These are phyloP conservation scores for Marasmius oreades DNA, from an alignment of 1,284 basidiomycete species.

Conservation along the genomic window DNA sequence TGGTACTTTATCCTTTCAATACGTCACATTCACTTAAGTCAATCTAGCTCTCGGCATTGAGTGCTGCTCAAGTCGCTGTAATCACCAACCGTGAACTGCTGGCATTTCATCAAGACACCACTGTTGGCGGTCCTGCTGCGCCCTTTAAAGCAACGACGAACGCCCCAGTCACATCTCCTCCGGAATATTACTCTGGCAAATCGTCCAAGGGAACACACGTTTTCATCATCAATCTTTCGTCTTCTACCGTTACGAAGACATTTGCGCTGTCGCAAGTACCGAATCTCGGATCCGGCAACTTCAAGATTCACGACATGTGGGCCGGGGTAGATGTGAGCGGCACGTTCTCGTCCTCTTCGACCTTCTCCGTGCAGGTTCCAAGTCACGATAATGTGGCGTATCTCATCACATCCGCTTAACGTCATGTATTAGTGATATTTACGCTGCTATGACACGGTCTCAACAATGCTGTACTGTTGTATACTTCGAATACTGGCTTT, in stretches of 20 bases:
- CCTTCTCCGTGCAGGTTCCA: constrained; percentile 38
- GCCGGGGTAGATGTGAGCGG: constrained; percentile 38
- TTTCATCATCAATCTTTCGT: constrained; percentile 49
- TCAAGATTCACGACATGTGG: constrained; percentile 55
- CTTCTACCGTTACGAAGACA: constrained; percentile 36
- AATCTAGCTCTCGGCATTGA: constrained; percentile 38
- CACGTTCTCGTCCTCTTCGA: constrained; percentile 31
- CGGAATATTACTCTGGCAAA: constrained; percentile 47
- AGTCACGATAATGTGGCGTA: constrained; percentile 52
- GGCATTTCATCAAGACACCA: constrained; percentile 50
- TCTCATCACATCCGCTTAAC: constrained; percentile 27
- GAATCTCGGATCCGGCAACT: constrained; percentile 35
- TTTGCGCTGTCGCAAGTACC: constrained; percentile 44
- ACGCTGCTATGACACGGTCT: too few species aligned
- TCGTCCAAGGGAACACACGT: constrained; percentile 50
- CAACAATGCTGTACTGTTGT: too few species aligned
- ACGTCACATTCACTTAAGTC: background rate
- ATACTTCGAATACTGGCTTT: too few species aligned
- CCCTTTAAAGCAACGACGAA: constrained; percentile 41
- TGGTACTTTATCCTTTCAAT: constrained; percentile 15
- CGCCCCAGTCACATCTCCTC: constrained; percentile 38
- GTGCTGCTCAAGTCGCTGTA: constrained; percentile 38
- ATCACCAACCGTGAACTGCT: constrained; percentile 50
- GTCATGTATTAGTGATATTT: background rate
- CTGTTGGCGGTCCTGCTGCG: constrained; percentile 40